phyloP scores from a whole-genome alignment of 2,329 filamentous ascomycete genomes.

The Pseudocercospora fijiensis region DNA sequence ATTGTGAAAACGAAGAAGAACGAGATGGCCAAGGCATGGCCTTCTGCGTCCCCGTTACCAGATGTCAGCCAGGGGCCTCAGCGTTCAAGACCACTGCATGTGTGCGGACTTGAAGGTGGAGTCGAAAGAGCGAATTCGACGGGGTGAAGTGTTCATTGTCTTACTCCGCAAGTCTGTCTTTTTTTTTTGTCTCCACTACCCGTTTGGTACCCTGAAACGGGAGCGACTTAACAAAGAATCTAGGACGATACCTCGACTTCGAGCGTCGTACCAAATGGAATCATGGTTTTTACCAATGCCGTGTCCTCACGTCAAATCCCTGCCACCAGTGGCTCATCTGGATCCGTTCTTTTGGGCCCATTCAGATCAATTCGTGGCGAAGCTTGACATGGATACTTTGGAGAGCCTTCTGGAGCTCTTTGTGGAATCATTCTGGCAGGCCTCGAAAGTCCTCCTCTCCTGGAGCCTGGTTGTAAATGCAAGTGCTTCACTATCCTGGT shows the following conservation, averaged over 20 bases:
- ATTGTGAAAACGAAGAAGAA: not conserved
- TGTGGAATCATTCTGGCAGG: not conserved
- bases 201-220: not conserved
- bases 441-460: not conserved
- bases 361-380: not conserved
- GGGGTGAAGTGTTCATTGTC: not conserved
- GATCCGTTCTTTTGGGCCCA: not conserved
- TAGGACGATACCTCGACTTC: not conserved
- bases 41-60: not conserved
- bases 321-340: not conserved
- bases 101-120: not conserved
- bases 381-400: not conserved
- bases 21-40: not conserved
- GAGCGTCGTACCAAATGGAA: not conserved
- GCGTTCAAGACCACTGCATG: not conserved
- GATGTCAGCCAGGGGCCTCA: not conserved
- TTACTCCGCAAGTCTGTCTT: not conserved
- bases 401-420: not conserved
- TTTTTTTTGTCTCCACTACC: not conserved
- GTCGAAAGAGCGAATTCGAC: not conserved
- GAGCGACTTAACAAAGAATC: not conserved
- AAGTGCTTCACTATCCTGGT: not conserved
- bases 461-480: not conserved
- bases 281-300: not conserved
- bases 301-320: not conserved